Conservation (phyloP, 2,329 filamentous ascomycete genomes). For the Cladosporium velox region DNA sequence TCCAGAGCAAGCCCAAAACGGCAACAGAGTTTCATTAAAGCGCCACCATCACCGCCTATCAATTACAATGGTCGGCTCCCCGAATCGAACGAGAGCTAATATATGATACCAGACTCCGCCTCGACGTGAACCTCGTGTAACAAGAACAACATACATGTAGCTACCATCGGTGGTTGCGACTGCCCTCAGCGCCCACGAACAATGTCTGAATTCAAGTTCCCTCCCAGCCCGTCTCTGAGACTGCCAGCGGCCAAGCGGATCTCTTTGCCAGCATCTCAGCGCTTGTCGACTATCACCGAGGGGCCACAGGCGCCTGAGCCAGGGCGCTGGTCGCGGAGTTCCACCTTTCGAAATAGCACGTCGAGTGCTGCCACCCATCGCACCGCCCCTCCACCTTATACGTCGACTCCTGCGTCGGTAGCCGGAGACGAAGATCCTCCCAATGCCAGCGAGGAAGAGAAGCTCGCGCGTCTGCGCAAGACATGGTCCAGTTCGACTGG, state of each 20-base stretch:
- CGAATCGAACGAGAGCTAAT: background rate
- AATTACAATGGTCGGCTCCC: background rate
- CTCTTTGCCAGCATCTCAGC: slow-evolving; percentile 22
- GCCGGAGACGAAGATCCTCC: slow-evolving; percentile 22
- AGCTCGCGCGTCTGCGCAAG: slow-evolving; percentile 32
- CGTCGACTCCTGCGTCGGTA: slow-evolving; percentile 28
- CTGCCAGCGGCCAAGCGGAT: slow-evolving; percentile 26
- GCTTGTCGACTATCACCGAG: slow-evolving; percentile 27
- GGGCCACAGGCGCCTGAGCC: slow-evolving; percentile 7
- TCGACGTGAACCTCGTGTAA: background rate
- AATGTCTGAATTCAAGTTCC: background rate
- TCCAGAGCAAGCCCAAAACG: slow-evolving; percentile 1
- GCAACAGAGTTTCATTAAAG: slow-evolving; percentile 10
- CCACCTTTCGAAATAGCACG: background rate
- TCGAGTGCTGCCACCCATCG: slow-evolving; percentile 22
- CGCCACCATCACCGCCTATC: background rate
- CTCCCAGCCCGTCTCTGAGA: slow-evolving; percentile 11
- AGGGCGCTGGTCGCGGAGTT: background rate
- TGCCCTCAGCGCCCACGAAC: background rate
- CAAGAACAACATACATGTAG: background rate
- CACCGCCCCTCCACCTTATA: slow-evolving; percentile 33
- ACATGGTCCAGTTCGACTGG: slow-evolving; percentile 21
- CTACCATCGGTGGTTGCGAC: background rate
- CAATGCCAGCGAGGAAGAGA: slow-evolving; percentile 32
- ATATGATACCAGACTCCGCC: background rate